phyloP scores from a whole-genome alignment of 2,329 filamentous ascomycete species.

The Cercospora sesami region DNA sequence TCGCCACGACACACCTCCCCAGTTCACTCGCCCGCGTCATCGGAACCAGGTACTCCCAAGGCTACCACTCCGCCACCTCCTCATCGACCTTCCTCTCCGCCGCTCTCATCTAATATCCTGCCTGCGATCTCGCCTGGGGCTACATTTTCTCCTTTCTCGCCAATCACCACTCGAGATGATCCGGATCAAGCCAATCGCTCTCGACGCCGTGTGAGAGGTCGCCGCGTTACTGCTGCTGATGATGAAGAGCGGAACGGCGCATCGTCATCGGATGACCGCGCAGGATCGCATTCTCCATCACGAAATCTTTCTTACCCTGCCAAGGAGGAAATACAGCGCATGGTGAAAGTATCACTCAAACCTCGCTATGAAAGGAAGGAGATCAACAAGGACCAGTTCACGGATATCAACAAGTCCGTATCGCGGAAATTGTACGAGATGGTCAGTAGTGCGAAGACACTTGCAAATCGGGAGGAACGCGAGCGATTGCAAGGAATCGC shows the following conservation, averaged over 20 bases:
- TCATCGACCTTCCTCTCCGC: constrained; percentile 64
- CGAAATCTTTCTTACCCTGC: constrained; percentile 70
- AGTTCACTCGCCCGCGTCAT: constrained; percentile 63
- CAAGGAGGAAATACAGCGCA: constrained; percentile 84
- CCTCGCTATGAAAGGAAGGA: constrained; percentile 78
- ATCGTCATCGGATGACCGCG: constrained; percentile 15
- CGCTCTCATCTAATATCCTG: constrained; percentile 69
- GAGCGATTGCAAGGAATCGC: constrained; percentile 75
- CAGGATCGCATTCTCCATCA: constrained; percentile 31
- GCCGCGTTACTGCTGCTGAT: constrained; percentile 26
- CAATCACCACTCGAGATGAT: constrained; percentile 38
- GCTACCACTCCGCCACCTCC: constrained; percentile 68
- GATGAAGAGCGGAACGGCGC: constrained; percentile 32
- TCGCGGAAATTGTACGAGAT: constrained; percentile 82
- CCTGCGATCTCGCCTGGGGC: constrained; percentile 69
- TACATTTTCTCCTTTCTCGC: constrained; percentile 69
- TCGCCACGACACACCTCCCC: constrained; percentile 60
- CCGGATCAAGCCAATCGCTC: constrained; percentile 12
- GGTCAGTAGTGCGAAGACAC: constrained; percentile 53
- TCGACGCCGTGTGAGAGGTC: constrained; percentile 27
- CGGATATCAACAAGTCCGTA: constrained; percentile 84
- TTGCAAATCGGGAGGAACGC: constrained; percentile 64
- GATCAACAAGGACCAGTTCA: constrained; percentile 86
- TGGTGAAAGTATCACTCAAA: constrained; percentile 79
- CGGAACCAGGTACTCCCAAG: constrained; percentile 68